phyloP scores from a whole-genome alignment of 176 grass and related monocot genomes.

The Zoysia japonica region DNA sequence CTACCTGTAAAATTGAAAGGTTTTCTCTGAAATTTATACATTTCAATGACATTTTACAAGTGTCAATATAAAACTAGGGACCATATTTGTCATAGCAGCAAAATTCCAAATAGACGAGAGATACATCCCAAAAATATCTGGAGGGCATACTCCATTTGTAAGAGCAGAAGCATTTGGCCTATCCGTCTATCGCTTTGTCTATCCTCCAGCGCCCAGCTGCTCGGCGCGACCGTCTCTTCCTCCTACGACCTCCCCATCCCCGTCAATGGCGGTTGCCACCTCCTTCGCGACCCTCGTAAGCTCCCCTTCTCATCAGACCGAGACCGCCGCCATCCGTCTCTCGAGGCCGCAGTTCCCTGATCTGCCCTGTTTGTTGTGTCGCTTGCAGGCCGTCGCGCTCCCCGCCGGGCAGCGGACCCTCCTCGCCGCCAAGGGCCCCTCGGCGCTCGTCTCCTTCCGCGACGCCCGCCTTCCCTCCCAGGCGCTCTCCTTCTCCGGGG shows the following conservation, averaged over 20 bases:
- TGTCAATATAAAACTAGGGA: neutral
- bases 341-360: neutral
- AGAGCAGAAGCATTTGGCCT: neutral
- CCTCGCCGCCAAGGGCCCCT: constrained; percentile 23
- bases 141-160: neutral
- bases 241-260: no score
- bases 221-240: neutral
- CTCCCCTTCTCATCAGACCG: neutral
- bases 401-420: constrained; percentile 34
- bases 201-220: neutral
- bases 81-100: no score
- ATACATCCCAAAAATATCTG: neutral
- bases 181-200: neutral
- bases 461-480: constrained; percentile 13
- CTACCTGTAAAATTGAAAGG: no score
- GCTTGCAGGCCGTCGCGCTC: constrained; percentile 55
- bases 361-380: neutral
- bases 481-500: constrained; percentile 29
- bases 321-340: no score
- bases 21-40: no score
- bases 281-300: constrained; percentile 52
- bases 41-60: no score
- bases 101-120: no score
- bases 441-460: constrained; percentile 32
- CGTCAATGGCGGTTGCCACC: constrained; percentile 42